phyloP scores from a whole-genome alignment of 495 filamentous ascomycete genomes.

The Mycothermus thermophilus region DNA sequence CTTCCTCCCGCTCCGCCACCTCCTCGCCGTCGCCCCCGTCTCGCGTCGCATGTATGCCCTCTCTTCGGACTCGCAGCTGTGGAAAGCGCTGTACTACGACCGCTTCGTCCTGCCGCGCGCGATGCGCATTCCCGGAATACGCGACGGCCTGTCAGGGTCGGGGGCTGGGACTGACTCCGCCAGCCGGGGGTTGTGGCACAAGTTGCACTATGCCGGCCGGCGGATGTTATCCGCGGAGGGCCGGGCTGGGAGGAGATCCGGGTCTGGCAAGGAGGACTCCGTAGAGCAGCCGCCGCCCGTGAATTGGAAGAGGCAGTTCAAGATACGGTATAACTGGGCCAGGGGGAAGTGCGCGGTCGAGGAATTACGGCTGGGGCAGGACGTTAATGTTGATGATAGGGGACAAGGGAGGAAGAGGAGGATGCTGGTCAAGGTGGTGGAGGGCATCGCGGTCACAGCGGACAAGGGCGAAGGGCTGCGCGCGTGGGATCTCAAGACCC shows the following conservation, averaged over 20 bases:
- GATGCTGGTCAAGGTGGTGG: conserved; percentile 55
- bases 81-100: conserved; percentile 80
- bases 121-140: conserved; percentile 56
- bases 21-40: conserved; percentile 60
- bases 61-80: conserved; percentile 71
- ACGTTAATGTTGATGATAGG: conserved; percentile 3
- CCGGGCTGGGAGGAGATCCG: conserved; percentile 32
- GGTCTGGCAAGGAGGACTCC: conserved; percentile 9
- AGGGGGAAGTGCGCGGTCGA: conserved; percentile 67
- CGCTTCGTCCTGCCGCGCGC: conserved; percentile 80
- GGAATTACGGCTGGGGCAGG: conserved; percentile 49
- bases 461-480: conserved; percentile 55
- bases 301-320: conserved; percentile 82
- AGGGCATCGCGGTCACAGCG: conserved; percentile 66
- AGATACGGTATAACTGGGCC: conserved; percentile 83
- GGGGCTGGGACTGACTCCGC: not conserved
- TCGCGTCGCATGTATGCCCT: conserved; percentile 68
- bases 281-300: not conserved
- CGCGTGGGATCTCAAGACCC: conserved; percentile 60
- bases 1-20: conserved; percentile 50
- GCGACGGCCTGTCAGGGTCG: conserved; percentile 30
- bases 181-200: conserved; percentile 14
- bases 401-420: conserved; percentile 10
- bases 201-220: conserved; percentile 53
- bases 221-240: conserved; percentile 79